Percentiles rank a stretch among this genome's conserved stretches.
These are phyloP conservation scores for Calonectria pauciramosa DNA, from an alignment of 2,329 filamentous ascomycete genomes.

Conservation along the genomic window DNA sequence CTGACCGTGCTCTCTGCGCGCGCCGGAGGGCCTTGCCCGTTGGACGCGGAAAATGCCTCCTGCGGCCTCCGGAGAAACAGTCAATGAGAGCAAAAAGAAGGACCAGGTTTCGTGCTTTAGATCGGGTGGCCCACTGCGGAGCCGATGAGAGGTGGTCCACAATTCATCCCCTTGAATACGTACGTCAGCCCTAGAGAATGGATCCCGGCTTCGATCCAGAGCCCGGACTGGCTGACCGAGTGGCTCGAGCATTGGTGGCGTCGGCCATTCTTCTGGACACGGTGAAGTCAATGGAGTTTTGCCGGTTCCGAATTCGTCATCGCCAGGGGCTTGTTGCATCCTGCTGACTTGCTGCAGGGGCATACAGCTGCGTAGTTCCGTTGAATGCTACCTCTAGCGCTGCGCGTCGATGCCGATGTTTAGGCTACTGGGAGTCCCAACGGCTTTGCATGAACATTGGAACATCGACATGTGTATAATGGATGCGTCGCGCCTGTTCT, in stretches of 20 bases:
- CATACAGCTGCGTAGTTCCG: neutral
- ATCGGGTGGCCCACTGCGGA: slow-evolving; percentile 7
- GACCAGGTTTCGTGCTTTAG: neutral
- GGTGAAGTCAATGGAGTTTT: neutral
- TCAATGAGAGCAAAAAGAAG: neutral
- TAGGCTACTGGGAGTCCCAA: neutral
- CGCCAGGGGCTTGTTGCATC: neutral
- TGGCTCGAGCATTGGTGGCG: neutral
- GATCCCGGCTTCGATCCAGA: slow-evolving; percentile 1
- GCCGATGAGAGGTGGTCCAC: neutral
- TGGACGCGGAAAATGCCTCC: neutral
- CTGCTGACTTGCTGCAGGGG: neutral
- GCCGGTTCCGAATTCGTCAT: slow-evolving; percentile 4
- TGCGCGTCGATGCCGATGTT: neutral
- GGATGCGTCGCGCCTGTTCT: neutral
- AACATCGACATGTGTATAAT: neutral
- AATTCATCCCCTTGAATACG: neutral
- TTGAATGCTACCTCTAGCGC: neutral
- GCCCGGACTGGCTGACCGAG: neutral
- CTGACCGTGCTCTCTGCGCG: neutral
- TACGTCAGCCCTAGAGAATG: slow-evolving; percentile 3
- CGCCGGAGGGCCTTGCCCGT: neutral
- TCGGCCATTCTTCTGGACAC: neutral
- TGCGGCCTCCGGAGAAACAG: neutral
- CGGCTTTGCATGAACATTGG: neutral